Conservation (phyloP, 1,284 basidiomycete species). For the Microstroma glucosiphilum region DNA sequence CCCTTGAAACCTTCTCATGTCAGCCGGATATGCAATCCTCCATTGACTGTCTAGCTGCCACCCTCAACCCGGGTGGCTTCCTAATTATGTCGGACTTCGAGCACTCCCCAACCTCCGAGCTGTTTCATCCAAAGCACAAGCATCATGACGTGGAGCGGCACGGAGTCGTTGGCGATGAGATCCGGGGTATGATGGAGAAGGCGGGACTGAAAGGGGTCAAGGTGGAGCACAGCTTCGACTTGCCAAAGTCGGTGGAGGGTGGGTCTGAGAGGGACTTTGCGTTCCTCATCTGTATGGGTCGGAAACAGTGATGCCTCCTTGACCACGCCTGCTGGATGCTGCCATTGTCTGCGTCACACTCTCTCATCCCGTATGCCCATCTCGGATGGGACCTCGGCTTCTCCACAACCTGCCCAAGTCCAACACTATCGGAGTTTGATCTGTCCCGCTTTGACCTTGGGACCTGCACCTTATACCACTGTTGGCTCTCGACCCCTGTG, state of each 20-base stretch:
- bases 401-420: no score
- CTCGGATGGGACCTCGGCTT: no score
- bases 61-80: conserved; percentile 8
- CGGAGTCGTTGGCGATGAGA: conserved; percentile 9
- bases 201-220: conserved; percentile 8
- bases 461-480: no score
- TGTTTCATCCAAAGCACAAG: conserved; percentile 11
- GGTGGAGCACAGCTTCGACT: conserved; percentile 10
- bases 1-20: not conserved
- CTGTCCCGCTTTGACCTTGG: no score
- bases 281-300: conserved; percentile 10
- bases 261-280: conserved; percentile 5
- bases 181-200: conserved; percentile 5
- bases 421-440: no score
- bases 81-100: conserved; percentile 13
- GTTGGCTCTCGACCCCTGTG: no score
- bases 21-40: conserved; percentile 8
- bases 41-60: conserved; percentile 6
- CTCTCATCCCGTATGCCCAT: no score
- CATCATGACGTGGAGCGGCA: conserved; percentile 12
- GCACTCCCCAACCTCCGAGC: not conserved
- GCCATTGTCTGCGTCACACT: no score
- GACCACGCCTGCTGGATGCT: no score
- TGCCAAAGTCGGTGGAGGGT: conserved; percentile 7
- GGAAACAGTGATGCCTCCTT: not conserved